These are phyloP conservation scores for Termitomyces heimii DNA, from an alignment of 768 basidiomycete species.

Conservation along the genomic window DNA sequence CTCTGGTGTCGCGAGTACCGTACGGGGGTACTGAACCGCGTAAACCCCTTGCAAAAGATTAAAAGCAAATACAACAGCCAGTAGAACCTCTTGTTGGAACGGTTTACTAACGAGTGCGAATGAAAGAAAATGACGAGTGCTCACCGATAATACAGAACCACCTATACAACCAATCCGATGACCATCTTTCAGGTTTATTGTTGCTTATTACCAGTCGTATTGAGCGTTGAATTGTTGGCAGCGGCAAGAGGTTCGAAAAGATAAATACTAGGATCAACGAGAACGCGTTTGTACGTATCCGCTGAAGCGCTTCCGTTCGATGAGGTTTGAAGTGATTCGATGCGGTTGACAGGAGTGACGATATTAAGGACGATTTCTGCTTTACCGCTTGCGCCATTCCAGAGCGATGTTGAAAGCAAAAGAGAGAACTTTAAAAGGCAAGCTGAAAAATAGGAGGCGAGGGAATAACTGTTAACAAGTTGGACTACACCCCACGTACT, in stretches of 20 bases:
- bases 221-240: conserved; percentile 33
- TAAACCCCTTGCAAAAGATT: conserved; percentile 36
- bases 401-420: not conserved
- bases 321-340: conserved; percentile 36
- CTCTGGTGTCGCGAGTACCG: conserved; percentile 28
- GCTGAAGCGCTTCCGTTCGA: conserved; percentile 36
- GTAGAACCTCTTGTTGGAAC: conserved; percentile 24
- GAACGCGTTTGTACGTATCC: conserved; percentile 35
- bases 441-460: not conserved
- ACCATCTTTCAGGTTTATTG: conserved; percentile 22
- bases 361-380: not conserved
- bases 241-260: conserved; percentile 32
- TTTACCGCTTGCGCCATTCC: not conserved
- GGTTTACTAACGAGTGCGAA: not conserved
- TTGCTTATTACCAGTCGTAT: conserved; percentile 18
- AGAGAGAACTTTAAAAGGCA: not conserved
- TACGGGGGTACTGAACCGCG: conserved; percentile 39
- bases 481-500: not conserved
- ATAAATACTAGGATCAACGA: conserved; percentile 26
- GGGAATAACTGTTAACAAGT: not conserved
- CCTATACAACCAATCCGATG: conserved; percentile 28
- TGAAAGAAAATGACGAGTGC: conserved; percentile 6
- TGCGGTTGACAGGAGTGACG: conserved; percentile 15
- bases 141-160: conserved; percentile 35
- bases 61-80: conserved; percentile 26